Conservation (phyloP, 108 stramenopile genomes). For the Cyclotella choctawhatcheeana region DNA sequence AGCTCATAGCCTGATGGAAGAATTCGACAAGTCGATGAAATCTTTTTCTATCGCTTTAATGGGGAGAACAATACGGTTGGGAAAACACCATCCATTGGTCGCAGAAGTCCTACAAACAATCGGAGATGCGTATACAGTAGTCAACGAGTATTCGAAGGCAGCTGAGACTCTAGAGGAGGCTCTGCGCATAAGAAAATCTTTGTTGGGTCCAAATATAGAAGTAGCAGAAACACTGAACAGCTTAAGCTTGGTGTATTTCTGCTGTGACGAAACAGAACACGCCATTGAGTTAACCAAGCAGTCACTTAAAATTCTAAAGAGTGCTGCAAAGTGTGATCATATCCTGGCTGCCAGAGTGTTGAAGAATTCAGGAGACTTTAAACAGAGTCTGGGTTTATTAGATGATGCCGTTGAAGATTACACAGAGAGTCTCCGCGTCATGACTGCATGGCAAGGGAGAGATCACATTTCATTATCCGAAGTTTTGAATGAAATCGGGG, state of each 20-base stretch:
- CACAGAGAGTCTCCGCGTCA: slow-evolving; percentile 46
- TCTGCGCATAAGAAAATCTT: slow-evolving; percentile 23
- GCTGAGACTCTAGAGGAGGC: slow-evolving; percentile 39
- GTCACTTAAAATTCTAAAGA: slow-evolving; percentile 36
- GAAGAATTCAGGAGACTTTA: slow-evolving; percentile 48
- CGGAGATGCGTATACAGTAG: slow-evolving; percentile 33
- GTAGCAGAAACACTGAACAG: slow-evolving; percentile 50
- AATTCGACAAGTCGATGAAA: slow-evolving; percentile 44
- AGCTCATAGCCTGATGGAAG: slow-evolving; percentile 34
- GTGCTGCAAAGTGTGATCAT: slow-evolving; percentile 41
- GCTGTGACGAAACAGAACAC: slow-evolving; percentile 38
- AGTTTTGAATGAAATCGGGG: slow-evolving; percentile 53
- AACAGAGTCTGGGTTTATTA: slow-evolving; percentile 34
- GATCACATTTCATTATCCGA: slow-evolving; percentile 45
- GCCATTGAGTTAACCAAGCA: slow-evolving; percentile 47
- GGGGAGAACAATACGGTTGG: slow-evolving; percentile 32
- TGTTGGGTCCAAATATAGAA: slow-evolving; percentile 34
- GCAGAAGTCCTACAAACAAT: slow-evolving; percentile 50
- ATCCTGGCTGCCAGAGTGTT: slow-evolving; percentile 38
- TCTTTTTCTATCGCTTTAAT: slow-evolving; percentile 35
- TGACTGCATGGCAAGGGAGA: slow-evolving; percentile 44
- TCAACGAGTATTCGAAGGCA: slow-evolving; percentile 43
- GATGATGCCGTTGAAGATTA: slow-evolving; percentile 51
- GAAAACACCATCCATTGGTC: slow-evolving; percentile 33
- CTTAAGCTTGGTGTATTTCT: slow-evolving; percentile 39